These are phyloP conservation scores for Tilletia indica DNA, from an alignment of 1,284 basidiomycete genomes.

Conservation along the genomic window DNA sequence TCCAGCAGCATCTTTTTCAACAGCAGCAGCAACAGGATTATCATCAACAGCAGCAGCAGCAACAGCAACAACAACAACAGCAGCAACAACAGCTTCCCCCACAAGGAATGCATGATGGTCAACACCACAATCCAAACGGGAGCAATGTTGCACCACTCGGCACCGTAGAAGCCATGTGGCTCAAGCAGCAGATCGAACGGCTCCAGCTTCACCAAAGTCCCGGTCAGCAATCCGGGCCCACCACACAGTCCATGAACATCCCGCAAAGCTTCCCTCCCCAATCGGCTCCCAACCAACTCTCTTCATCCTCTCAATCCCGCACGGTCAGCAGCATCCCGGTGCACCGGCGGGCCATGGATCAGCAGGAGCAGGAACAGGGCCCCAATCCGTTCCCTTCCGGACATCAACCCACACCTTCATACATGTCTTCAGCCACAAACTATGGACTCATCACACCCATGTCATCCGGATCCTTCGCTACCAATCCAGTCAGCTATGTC, in stretches of 20 bases:
- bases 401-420: constrained; percentile 21
- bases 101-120: not conserved
- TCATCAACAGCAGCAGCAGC: not conserved
- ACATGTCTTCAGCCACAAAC: constrained; percentile 24
- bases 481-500: constrained; percentile 35
- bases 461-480: constrained; percentile 38
- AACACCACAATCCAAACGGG: not conserved
- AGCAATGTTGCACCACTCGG: constrained; percentile 28
- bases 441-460: constrained; percentile 49
- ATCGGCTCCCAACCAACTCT: too few relatives aligned
- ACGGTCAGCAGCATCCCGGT: too few relatives aligned
- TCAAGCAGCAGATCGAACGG: constrained; percentile 42
- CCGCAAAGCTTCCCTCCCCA: constrained; percentile 6
- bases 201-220: constrained; percentile 35
- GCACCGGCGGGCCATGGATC: too few relatives aligned
- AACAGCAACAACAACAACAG: not conserved
- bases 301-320: too few relatives aligned
- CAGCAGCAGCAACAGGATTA: constrained; percentile 20
- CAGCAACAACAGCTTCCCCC: not conserved
- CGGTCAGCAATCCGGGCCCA: not conserved
- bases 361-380: not conserved
- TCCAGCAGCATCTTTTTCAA: constrained; percentile 5
- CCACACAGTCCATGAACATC: constrained; percentile 23
- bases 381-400: not conserved
- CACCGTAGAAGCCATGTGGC: constrained; percentile 36